phyloP scores from a whole-genome alignment of 2,329 filamentous ascomycete species.

The Ophiostoma quercus region DNA sequence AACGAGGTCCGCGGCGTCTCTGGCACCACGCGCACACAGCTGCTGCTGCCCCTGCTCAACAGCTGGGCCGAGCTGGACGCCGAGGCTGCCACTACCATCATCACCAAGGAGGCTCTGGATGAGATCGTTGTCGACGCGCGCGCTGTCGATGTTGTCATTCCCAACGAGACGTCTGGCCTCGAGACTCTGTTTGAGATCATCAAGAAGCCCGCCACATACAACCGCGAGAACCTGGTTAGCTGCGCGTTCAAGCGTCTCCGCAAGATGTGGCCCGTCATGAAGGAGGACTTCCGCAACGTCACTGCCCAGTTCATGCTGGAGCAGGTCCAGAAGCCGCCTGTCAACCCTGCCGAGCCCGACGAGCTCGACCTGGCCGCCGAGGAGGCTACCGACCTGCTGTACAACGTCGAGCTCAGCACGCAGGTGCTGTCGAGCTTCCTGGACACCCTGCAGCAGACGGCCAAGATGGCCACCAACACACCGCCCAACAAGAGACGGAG shows the following conservation, averaged over 20 bases:
- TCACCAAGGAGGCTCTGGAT: conserved; percentile 37
- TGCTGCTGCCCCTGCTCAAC: conserved; percentile 69
- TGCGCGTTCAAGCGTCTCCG: conserved; percentile 65
- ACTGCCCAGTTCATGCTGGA: conserved; percentile 60
- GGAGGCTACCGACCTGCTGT: conserved; percentile 66
- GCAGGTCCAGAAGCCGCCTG: conserved; percentile 46
- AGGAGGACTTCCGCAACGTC: conserved; percentile 54
- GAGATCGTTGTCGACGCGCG: conserved; percentile 34
- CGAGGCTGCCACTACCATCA: conserved; percentile 47
- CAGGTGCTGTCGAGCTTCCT: conserved; percentile 67
- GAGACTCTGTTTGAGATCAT: conserved; percentile 48
- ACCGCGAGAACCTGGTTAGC: conserved; percentile 53
- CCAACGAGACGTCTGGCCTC: conserved; percentile 50
- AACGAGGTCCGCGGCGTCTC: conserved; percentile 68
- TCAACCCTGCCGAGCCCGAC: conserved; percentile 32
- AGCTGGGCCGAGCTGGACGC: conserved; percentile 59
- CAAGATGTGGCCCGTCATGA: conserved; percentile 68
- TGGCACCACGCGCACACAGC: conserved; percentile 62
- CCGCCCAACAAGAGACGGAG: conserved; percentile 74
- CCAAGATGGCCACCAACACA: conserved; percentile 64
- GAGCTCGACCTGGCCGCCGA: conserved; percentile 43
- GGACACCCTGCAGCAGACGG: conserved; percentile 66
- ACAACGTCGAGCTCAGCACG: conserved; percentile 67
- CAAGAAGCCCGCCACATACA: conserved; percentile 38
- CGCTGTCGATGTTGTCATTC: conserved; percentile 49